Evolutionary conservation across 306 rosid genomes (phyloP), one percentile per base, ranked within the genome.

Genomic region (Psophocarpus tetragonolobus): DNA sequence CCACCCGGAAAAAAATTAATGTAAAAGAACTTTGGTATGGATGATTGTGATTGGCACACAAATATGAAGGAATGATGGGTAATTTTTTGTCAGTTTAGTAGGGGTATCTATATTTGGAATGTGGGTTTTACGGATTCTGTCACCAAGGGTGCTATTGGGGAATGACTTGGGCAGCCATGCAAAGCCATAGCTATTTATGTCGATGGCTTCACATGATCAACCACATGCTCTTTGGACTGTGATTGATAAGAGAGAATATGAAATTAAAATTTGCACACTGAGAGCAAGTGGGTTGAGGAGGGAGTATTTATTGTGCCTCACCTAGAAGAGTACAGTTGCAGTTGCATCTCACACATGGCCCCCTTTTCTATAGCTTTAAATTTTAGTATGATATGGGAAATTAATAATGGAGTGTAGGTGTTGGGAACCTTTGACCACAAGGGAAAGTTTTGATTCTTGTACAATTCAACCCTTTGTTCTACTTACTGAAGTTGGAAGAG

Each of bases 291-390:
- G 68, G 42, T 14, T 71, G 56, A 15, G n/a, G 68, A 51, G 47
- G 42, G 69, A 47, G 71, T 79, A 91, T 87, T 88, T 88, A 92
- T 86, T 82, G 82, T 80, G 67, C 61, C 84, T 84, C 82, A 63
- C 84, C 86, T 57, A 69, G 61, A 67, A 77, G 73, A 63, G 82
- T 66, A 79, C 80, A 76, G 82, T 54, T 74, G 68, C 38, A 75
- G 68, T 74, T 67, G 61, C 83, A 77, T 79, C 83, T 60, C 68
- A 62, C 89, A 78, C 90, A 83, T 87, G 89, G 70, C 36, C 73
- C 77, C 85, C 78, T 70, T 71, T 76, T 83, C 68, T 75, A 77
- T 69, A 79, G 77, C 75, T 72, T 79, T 76, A 54, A 74, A 85
- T 63, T 85, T 85, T 85, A 80, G 90, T 84, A 63, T 67, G 32